Conservation (phyloP, 2,329 filamentous ascomycete genomes). For the Cytospora paraplurivora region DNA sequence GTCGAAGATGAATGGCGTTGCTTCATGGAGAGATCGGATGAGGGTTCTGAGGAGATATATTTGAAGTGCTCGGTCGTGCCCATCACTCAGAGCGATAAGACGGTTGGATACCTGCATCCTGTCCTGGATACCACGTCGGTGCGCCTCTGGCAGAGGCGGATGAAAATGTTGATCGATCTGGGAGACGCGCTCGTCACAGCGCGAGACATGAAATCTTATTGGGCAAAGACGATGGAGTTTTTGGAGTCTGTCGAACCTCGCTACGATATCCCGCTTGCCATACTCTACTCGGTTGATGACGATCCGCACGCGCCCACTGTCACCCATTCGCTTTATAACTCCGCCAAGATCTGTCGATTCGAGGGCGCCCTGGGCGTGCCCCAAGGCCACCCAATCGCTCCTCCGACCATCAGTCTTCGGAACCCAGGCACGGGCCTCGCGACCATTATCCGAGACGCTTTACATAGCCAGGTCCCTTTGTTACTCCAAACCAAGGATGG, state of each 20-base stretch:
- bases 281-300: slow-evolving; percentile 53
- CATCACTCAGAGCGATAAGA: slow-evolving; percentile 45
- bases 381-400: slow-evolving; percentile 45
- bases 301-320: slow-evolving; percentile 37
- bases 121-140: slow-evolving; percentile 50
- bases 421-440: slow-evolving; percentile 43
- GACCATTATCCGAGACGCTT: slow-evolving; percentile 43
- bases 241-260: slow-evolving; percentile 46
- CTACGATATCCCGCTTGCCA: slow-evolving; percentile 54
- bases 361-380: slow-evolving; percentile 52
- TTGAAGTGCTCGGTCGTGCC: slow-evolving; percentile 52
- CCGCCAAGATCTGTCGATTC: slow-evolving; percentile 43
- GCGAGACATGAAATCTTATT: slow-evolving; percentile 50
- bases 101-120: slow-evolving; percentile 51
- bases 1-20: slow-evolving; percentile 49
- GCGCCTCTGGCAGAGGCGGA: slow-evolving; percentile 51
- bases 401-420: slow-evolving; percentile 41
- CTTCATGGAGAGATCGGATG: slow-evolving; percentile 47
- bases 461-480: slow-evolving; percentile 43
- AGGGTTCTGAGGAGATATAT: slow-evolving; percentile 49
- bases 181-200: slow-evolving; percentile 48
- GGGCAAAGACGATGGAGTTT: slow-evolving; percentile 48
- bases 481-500: slow-evolving; percentile 48
- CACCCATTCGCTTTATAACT: slow-evolving; percentile 35
- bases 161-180: slow-evolving; percentile 53